Evolutionary conservation across 306 rosid species (phyloP), one percentile per base, ranked within the genome.

Genomic region (Cicer chorassanicum): DNA sequence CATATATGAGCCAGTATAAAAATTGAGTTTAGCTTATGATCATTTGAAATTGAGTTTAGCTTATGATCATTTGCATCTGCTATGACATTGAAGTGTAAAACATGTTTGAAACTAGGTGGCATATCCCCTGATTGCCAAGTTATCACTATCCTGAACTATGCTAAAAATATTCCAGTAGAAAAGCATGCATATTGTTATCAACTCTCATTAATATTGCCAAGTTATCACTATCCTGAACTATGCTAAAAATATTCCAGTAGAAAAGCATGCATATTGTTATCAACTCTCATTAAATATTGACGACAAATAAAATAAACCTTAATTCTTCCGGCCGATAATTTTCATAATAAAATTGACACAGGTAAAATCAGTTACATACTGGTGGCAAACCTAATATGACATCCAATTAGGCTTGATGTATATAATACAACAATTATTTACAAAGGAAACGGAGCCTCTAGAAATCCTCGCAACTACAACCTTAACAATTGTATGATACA

Each of bases 401-500:
- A 80, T 76, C 70, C 68, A 62, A 68, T 66, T 60, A 60, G 80
- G 70, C 77, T 72, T 72, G 45, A 56, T 48, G 41, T 78, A 71
- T 63, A 67, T 46, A 50, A 60, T 36, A 61, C 48, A 34, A 57
- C 63, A 65, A 50, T 54, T 68, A 76, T 84, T 67, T 80, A 84
- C 84, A 83, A 70, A 63, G 45, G 60, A 66, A 59, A 76, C 59
- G 60, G 62, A 62, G 74, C 50, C 71, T 70, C 78, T 36, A 66
- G 36, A 81, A 71, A 66, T 43, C 75, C 68, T 73, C 21, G 46
- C 80, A 78, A 51, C 40, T 56, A 62, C 74, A 72, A 79, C 71
- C 74, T 36, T 74, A 76, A 65, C 49, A 67, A 68, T 41, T 62
- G 53, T 61, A 76, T 48, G 43, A 73, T 76, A 76, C 86, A 83